phyloP scores from a whole-genome alignment of 2,329 filamentous ascomycete species.

The Daldinia sp. region DNA sequence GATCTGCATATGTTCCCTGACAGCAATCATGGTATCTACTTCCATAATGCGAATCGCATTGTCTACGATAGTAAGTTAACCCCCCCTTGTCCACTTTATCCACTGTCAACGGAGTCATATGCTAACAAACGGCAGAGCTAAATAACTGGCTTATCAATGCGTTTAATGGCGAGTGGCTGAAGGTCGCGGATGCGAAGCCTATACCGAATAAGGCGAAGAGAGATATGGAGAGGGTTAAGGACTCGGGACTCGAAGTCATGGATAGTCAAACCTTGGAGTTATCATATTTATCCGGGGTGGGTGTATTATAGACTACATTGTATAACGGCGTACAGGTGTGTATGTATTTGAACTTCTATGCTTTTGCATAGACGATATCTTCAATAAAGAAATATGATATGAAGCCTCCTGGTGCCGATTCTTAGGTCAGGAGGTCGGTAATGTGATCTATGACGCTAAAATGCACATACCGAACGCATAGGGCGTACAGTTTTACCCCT shows the following conservation, averaged over 20 bases:
- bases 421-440: not conserved
- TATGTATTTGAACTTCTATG: not conserved
- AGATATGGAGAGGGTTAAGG: slow-evolving; percentile 43
- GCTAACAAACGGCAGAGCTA: slow-evolving; percentile 69
- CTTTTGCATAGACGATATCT: slow-evolving; percentile 1
- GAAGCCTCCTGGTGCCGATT: not conserved
- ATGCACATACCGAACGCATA: not conserved
- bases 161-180: slow-evolving; percentile 95
- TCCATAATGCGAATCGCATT: slow-evolving; percentile 90
- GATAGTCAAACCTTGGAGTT: slow-evolving; percentile 10
- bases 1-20: slow-evolving; percentile 98
- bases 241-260: slow-evolving; percentile 23
- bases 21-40: slow-evolving; percentile 93
- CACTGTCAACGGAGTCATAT: not conserved
- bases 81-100: slow-evolving; percentile 1
- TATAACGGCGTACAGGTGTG: slow-evolving; percentile 29
- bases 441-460: not conserved
- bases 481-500: too few relatives aligned
- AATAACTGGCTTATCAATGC: slow-evolving; percentile 95
- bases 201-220: slow-evolving; percentile 43
- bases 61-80: slow-evolving; percentile 87
- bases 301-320: slow-evolving; percentile 21
- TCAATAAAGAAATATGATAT: not conserved
- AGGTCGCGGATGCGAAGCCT: slow-evolving; percentile 64
- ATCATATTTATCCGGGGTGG: slow-evolving; percentile 18